These are phyloP conservation scores for Wallacemonas sp. DNA, from an alignment of 208 protist species.

Conservation along the genomic window DNA sequence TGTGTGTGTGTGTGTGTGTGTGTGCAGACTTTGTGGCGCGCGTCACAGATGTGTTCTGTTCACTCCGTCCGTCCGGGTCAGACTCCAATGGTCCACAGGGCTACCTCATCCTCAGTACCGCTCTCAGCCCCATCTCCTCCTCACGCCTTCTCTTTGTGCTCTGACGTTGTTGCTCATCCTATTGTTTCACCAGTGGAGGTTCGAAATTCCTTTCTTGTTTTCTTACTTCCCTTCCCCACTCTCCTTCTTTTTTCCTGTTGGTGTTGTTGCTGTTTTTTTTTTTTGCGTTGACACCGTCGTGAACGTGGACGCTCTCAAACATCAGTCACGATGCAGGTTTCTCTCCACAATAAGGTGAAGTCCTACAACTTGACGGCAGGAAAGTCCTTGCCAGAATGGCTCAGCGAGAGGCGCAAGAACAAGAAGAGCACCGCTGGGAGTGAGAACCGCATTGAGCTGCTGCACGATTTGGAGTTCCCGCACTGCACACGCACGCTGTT, in stretches of 20 bases:
- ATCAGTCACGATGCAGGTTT: constrained; percentile 64
- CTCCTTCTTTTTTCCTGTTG: not conserved
- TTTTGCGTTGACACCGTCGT: not conserved
- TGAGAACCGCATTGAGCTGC: constrained; percentile 80
- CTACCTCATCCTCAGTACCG: too few relatives aligned
- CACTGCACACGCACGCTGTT: constrained; percentile 81
- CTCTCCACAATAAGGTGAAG: constrained; percentile 86
- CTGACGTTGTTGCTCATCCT: too few relatives aligned
- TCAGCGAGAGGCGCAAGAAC: constrained; percentile 76
- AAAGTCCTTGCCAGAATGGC: constrained; percentile 86
- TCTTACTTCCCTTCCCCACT: not conserved
- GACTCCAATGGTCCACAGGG: too few relatives aligned
- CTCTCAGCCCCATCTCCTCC: too few relatives aligned
- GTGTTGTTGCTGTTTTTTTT: not conserved
- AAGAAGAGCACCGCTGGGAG: constrained; percentile 40
- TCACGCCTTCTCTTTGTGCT: too few relatives aligned
- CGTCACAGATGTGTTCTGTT: too few relatives aligned
- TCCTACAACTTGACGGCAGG: constrained; percentile 89
- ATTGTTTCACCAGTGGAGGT: too few relatives aligned
- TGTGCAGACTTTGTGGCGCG: too few relatives aligned
- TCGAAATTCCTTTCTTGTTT: too few relatives aligned
- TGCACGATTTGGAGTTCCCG: constrained; percentile 90
- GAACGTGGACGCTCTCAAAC: too few relatives aligned
- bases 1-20: too few relatives aligned
- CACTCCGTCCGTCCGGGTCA: too few relatives aligned